Base-by-base conservation (phyloP, 257 asterid genomes). In the Solanum microdontum region DNA sequence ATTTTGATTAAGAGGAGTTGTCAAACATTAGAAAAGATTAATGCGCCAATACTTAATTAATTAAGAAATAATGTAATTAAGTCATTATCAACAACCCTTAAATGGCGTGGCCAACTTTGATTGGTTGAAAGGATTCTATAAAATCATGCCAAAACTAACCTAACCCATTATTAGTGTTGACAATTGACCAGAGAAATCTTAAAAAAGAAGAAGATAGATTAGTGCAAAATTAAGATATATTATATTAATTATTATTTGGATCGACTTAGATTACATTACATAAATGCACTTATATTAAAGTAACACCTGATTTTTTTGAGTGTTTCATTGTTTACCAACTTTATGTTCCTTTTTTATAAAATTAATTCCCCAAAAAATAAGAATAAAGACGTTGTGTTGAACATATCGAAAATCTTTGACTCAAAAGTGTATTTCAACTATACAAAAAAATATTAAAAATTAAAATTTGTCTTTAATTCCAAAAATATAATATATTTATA, bases 111-210 rank as follows among this genome's bases (percentile, higher is more conserved):
- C 69, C 40, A 48, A 23, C 14, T 80, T 45, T 28, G 30, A 24
- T 45, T 80, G 85, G 85, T 48, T 45, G 10, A 80, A 80, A 5
- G 68, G 43, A 80, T 80, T 80, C 69, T 80, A 48, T 36, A 48
- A 80, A 80, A 80, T 80, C 85, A 80, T 45, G 85, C 85, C 85
- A 80, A 80, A 45, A 80, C 19, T 80, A 80, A 80, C 85, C 85
- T 80, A 80, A 80, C 85, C 85, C 69, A 80, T 80, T 80, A 80
- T 80, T 80, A 80, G 26, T 5, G 85, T 80, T 80, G 85, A 80
- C 69, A 48, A 8, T 80, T 80, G 85, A 80, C 85, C 19, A 15
- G 15, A 48, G 5, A 80, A 80, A 48, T 80, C 84, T 13, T 5
- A 15, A 28, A 26, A 4, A 26, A 43, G 4, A 40, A 77, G 10